phyloP scores from a whole-genome alignment of 495 filamentous ascomycete genomes.

The Tuber aestivum region DNA sequence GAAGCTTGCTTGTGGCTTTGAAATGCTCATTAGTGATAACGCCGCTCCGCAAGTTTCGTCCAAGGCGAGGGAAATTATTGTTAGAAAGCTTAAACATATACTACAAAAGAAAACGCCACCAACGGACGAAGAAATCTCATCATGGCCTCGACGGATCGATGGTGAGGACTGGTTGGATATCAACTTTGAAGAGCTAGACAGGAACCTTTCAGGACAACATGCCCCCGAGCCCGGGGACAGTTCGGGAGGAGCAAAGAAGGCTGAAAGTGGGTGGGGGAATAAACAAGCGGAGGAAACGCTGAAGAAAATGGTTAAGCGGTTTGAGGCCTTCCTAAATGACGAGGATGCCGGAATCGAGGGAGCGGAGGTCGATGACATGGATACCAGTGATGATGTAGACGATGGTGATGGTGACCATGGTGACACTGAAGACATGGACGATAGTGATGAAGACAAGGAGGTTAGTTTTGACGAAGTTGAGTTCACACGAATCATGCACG shows the following conservation, averaged over 20 bases:
- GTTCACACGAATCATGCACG: conserved; percentile 80
- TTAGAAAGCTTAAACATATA: conserved; percentile 7
- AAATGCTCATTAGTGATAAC: conserved; percentile 66
- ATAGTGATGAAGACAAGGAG: conserved; percentile 65
- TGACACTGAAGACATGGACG: conserved; percentile 44
- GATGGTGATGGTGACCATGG: conserved; percentile 54
- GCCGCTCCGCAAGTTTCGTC: conserved; percentile 25
- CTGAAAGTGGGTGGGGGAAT: conserved; percentile 63
- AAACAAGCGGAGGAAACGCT: conserved; percentile 72
- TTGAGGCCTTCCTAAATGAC: conserved; percentile 89
- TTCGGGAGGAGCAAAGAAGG: conserved; percentile 22
- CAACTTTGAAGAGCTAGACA: conserved; percentile 79
- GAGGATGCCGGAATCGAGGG: conserved; percentile 73
- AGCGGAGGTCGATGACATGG: conserved; percentile 62
- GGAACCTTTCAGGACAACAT: conserved; percentile 59
- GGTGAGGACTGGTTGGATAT: conserved; percentile 92
- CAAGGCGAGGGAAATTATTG: conserved; percentile 1
- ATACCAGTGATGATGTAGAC: conserved; percentile 59
- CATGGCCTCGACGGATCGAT: conserved; percentile 66
- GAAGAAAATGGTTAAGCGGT: conserved; percentile 79
- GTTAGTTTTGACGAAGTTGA: conserved; percentile 78
- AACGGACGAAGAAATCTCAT: conserved; percentile 62
- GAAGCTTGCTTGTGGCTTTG: conserved; percentile 84
- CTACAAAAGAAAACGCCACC: conserved; percentile 55
- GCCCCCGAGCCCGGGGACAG: conserved; percentile 12